Evolutionary conservation across 768 basidiomycete species (phyloP).

Genomic region (Dioszegia crocea): DNA sequence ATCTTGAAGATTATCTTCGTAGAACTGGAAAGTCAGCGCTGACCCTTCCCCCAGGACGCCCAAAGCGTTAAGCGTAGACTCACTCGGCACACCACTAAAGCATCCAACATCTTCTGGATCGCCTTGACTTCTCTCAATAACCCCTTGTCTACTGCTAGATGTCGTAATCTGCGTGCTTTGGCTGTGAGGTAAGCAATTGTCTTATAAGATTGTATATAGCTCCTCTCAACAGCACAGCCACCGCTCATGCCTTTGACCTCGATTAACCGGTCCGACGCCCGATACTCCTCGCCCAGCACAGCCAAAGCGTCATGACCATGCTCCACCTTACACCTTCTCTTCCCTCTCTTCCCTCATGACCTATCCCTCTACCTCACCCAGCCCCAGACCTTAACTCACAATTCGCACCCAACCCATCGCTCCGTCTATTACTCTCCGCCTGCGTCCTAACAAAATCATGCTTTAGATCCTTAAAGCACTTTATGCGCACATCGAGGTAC

Average conservation of each 20-base stretch:
- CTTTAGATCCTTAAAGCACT: conserved; percentile 80
- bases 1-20: conserved; percentile 86
- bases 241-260: no score
- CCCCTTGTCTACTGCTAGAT: conserved; percentile 94
- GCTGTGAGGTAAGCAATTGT: conserved; percentile 21
- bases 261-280: not conserved
- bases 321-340: no score
- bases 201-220: no score
- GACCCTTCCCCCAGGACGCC: not conserved
- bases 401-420: conserved; percentile 32
- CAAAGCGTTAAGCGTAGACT: conserved; percentile 44
- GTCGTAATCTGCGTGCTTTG: conserved; percentile 65
- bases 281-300: no score
- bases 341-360: no score
- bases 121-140: conserved; percentile 83
- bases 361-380: no score
- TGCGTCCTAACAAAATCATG: conserved; percentile 93
- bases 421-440: conserved; percentile 74
- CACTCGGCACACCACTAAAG: conserved; percentile 81
- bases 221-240: no score
- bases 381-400: conserved; percentile 36
- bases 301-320: no score
- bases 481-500: conserved; percentile 85
- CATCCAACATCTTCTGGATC: conserved; percentile 84
- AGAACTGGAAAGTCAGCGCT: conserved; percentile 63